Evolutionary conservation across 2,329 filamentous ascomycete genomes (phyloP), one percentile per base, ranked within the genome.

Genomic region (Stagonosporopsis rhizophila): DNA sequence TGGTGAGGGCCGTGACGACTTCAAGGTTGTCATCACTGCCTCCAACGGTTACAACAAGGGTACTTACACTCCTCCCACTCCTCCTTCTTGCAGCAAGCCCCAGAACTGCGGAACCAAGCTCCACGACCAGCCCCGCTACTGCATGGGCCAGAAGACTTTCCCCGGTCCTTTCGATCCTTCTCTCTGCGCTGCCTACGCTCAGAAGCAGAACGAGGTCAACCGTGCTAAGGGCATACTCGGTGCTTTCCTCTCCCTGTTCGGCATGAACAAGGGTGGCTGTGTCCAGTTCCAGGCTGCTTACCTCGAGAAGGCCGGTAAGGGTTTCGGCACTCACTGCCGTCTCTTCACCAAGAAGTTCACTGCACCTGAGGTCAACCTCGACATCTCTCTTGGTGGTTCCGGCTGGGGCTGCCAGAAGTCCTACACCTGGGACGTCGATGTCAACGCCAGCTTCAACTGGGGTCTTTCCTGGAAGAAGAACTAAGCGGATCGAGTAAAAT

Each of bases 21-120:
- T 72, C 57, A 53, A 70, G 30, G 67, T 73, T 34, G 61, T 72
- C 52, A 71, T 74, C 44, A 71, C 66, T 25, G 71, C 60, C 6
- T 68, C 63, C 42, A 74, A 75, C 56, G 71, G 72, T 27, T 73
- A 74, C 59, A 62, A 70, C 62, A 71, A 70, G 61, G 42, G 32
- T 19, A 52, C 55, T 22, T 58, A 58, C 53, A 58, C 44, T 48
- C 64, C 66, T 58, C 57, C 62, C 23, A 56, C 60, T 46, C 61
- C 59, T 54, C 64, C 66, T 52, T 58, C 46, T 47, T 64, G 58
- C 60, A 62, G 53, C 52, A 64, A 62, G 57, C 66, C 65, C 56
- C 60, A 67, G 53, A 39, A 60, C 56, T 68, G 66, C 58, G 61
- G 58, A 28, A 34, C 44, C 14, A 61, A 66, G 58, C 55, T 68